A percentile compares a stretch with the other conserved stretches of the same genome.
These are phyloP conservation scores for Globisporangium solare DNA, from an alignment of 352 stramenopile genomes.

Conservation along the genomic window DNA sequence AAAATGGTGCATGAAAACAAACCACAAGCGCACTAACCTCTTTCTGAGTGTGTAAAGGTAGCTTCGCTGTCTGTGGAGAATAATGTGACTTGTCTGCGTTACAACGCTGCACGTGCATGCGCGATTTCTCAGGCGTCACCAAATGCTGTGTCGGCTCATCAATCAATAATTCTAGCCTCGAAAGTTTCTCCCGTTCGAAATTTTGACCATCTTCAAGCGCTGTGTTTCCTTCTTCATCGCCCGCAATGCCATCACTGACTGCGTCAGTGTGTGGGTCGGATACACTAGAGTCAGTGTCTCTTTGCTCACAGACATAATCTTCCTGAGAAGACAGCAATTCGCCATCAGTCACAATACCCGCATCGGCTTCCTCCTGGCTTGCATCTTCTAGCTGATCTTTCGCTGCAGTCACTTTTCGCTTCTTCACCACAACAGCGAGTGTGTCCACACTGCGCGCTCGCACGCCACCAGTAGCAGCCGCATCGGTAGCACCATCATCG, in stretches of 20 bases:
- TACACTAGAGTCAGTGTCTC: conserved; percentile 10
- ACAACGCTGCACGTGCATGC: neutral
- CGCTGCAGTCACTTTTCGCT: conserved; percentile 3
- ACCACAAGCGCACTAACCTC: conserved; percentile 23
- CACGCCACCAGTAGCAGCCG: conserved; percentile 12
- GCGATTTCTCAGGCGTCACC: conserved; percentile 16
- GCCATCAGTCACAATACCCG: conserved; percentile 48
- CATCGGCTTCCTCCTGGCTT: conserved; percentile 11
- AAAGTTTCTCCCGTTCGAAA: neutral
- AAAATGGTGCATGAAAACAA: neutral
- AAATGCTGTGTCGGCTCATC: conserved; percentile 2
- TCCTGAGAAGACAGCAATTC: conserved; percentile 59
- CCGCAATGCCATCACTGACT: conserved; percentile 12
- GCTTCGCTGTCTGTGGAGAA: conserved; percentile 9
- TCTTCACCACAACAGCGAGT: conserved; percentile 11
- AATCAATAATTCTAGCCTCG: neutral
- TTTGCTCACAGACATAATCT: conserved; percentile 16
- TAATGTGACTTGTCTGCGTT: neutral
- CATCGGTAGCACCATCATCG: conserved; percentile 1
- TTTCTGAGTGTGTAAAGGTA: conserved; percentile 40
- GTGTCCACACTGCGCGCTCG: neutral
- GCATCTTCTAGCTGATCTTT: neutral
- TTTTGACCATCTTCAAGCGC: neutral
- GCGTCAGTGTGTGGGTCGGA: conserved; percentile 1
- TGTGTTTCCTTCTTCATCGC: neutral